A percentile compares a stretch with the other conserved stretches of the same genome.
These are phyloP conservation scores for Mycena citricolor DNA, from an alignment of 1,284 basidiomycete genomes.

Conservation along the genomic window DNA sequence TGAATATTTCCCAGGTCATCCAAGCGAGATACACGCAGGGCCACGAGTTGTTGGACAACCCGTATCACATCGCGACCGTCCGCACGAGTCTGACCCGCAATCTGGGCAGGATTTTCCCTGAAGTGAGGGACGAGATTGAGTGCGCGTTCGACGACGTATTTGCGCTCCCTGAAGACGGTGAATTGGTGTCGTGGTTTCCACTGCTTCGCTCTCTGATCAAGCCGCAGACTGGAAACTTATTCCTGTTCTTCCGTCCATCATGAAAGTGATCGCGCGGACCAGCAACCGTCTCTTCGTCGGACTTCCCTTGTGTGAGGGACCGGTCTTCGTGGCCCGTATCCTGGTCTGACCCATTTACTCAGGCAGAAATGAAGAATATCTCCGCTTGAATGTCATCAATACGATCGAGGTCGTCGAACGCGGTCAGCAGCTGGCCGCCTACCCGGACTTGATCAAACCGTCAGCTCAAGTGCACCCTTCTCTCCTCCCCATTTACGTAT, in stretches of 20 bases:
- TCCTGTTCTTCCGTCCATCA: constrained; percentile 20
- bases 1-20: too few relatives aligned
- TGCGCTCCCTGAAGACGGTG: constrained; percentile 27
- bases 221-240: constrained; percentile 26
- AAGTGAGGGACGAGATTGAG: constrained; percentile 39
- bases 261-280: constrained; percentile 26
- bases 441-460: constrained; percentile 29
- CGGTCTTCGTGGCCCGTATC: not conserved
- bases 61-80: constrained; percentile 38
- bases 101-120: constrained; percentile 35
- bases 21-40: too few relatives aligned
- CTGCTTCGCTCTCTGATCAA: not conserved
- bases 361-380: constrained; percentile 18
- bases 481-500: not conserved
- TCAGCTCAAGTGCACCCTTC: too few relatives aligned
- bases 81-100: constrained; percentile 40
- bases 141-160: constrained; percentile 35
- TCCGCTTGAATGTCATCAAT: constrained; percentile 12
- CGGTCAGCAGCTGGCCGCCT: constrained; percentile 27
- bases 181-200: constrained; percentile 2
- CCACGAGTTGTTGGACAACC: too few relatives aligned
- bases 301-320: constrained; percentile 29
- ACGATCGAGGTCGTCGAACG: constrained; percentile 11
- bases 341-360: not conserved
- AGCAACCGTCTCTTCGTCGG: constrained; percentile 35